Conservation (phyloP, 177 flowering plant species). For the Vitis hybrid region DNA sequence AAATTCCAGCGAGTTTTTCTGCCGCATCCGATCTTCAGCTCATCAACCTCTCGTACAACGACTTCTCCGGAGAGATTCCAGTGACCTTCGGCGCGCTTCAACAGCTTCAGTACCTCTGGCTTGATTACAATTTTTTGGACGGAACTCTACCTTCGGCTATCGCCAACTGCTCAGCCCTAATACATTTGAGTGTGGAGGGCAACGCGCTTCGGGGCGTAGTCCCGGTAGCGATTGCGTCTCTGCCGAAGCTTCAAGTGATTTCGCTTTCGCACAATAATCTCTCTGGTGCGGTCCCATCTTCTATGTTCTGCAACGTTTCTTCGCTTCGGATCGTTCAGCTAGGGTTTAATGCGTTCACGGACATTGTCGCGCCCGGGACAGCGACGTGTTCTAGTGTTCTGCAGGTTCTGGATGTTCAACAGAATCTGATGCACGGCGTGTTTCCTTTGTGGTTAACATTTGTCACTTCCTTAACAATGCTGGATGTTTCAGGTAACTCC, state of each 20-base stretch:
- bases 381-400: constrained; percentile 42
- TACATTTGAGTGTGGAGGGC: constrained; percentile 55
- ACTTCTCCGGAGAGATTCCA: constrained; percentile 62
- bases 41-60: constrained; percentile 53
- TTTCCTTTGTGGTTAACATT: constrained; percentile 62
- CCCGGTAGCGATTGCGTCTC: constrained; percentile 62
- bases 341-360: constrained; percentile 66
- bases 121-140: constrained; percentile 55
- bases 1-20: constrained; percentile 24
- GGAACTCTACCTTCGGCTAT: constrained; percentile 77
- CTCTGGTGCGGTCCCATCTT: constrained; percentile 61
- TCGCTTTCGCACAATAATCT: constrained; percentile 68
- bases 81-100: constrained; percentile 59
- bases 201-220: constrained; percentile 49
- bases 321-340: constrained; percentile 55
- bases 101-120: constrained; percentile 57
- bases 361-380: constrained; percentile 32
- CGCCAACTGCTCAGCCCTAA: constrained; percentile 62
- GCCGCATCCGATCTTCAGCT: constrained; percentile 26
- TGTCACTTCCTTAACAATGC: constrained; percentile 32
- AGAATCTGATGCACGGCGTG: constrained; percentile 45
- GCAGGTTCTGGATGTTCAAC: constrained; percentile 63
- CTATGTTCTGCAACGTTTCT: constrained; percentile 55
- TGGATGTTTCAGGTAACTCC: constrained; percentile 66
- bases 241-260: constrained; percentile 60